These are phyloP conservation scores for Solanum ossicruentum DNA, from an alignment of 257 asterid genomes.

Conservation along the genomic window DNA sequence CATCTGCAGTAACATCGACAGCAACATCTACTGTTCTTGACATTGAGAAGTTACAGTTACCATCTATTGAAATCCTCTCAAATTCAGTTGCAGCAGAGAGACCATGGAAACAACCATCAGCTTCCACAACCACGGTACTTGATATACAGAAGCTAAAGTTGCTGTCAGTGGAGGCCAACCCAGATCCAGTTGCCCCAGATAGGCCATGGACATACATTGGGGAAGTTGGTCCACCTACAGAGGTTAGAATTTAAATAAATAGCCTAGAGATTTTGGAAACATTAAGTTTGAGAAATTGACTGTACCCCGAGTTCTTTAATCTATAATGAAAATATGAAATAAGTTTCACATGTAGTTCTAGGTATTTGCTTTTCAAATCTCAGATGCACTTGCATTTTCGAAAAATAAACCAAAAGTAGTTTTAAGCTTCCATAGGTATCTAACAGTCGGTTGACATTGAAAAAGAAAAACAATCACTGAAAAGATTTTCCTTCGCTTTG, in stretches of 20 bases:
- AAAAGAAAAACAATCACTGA: neutral
- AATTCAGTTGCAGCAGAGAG: slow-evolving; percentile 35
- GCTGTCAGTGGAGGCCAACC: slow-evolving; percentile 41
- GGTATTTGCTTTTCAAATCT: neutral
- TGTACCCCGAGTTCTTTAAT: neutral
- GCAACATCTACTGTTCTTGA: slow-evolving; percentile 48
- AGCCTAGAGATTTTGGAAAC: neutral
- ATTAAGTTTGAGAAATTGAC: neutral
- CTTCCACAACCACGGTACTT: slow-evolving; percentile 37
- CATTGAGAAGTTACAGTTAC: slow-evolving; percentile 48
- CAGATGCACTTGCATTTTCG: neutral
- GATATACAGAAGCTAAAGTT: slow-evolving; percentile 46
- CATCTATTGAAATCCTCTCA: slow-evolving; percentile 48
- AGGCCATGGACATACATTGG: slow-evolving; percentile 44
- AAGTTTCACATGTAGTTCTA: neutral
- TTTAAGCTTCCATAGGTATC: neutral
- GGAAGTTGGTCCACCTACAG: slow-evolving; percentile 35
- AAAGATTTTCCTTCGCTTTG: neutral
- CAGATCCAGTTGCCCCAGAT: slow-evolving; percentile 31
- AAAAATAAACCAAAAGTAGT: neutral
- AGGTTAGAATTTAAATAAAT: slow-evolving; percentile 34
- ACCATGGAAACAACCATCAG: slow-evolving; percentile 39
- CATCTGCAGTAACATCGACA: slow-evolving; percentile 36
- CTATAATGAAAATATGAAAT: neutral
- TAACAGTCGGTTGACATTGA: neutral